Conservation (phyloP, 768 basidiomycete species). For the Dacryopinax spathularia region DNA sequence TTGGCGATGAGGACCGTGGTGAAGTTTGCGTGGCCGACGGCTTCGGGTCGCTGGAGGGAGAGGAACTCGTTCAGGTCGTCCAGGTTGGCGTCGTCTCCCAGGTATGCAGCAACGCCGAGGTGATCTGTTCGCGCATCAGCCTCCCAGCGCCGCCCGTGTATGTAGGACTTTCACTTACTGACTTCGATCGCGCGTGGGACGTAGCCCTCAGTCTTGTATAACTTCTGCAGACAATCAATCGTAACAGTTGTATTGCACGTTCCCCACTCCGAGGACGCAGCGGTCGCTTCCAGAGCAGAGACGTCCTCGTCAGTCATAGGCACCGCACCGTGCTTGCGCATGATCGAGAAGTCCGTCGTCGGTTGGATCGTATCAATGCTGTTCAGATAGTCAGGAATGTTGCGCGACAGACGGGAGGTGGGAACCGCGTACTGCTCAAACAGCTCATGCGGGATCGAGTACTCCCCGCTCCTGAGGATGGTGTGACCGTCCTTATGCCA, state of each 20-base stretch:
- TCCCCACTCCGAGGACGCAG: not conserved
- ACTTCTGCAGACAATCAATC: constrained; percentile 3
- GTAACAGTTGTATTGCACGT: not conserved
- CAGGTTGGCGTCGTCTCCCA: constrained; percentile 36
- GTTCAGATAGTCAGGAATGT: not conserved
- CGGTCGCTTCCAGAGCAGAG: not conserved
- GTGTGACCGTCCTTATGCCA: constrained; percentile 3
- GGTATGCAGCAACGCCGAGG: not conserved
- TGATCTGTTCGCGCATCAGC: not conserved
- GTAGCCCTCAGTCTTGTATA: constrained; percentile 8
- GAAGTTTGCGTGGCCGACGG: not conserved
- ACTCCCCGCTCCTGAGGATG: not conserved
- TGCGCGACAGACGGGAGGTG: not conserved
- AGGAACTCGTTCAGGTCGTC: constrained; percentile 17
- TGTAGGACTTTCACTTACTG: not conserved
- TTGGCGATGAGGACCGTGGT: not conserved
- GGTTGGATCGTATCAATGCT: constrained; percentile 17
- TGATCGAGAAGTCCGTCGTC: constrained; percentile 5
- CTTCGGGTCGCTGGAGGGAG: not conserved
- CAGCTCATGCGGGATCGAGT: not conserved
- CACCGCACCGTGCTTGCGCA: not conserved
- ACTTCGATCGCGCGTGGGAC: not conserved
- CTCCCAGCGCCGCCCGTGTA: not conserved
- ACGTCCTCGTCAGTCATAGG: constrained; percentile 1
- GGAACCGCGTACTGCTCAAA: not conserved